These are phyloP conservation scores for Zoysia matrella DNA, from an alignment of 202 grass and related monocot species.

Conservation along the genomic window DNA sequence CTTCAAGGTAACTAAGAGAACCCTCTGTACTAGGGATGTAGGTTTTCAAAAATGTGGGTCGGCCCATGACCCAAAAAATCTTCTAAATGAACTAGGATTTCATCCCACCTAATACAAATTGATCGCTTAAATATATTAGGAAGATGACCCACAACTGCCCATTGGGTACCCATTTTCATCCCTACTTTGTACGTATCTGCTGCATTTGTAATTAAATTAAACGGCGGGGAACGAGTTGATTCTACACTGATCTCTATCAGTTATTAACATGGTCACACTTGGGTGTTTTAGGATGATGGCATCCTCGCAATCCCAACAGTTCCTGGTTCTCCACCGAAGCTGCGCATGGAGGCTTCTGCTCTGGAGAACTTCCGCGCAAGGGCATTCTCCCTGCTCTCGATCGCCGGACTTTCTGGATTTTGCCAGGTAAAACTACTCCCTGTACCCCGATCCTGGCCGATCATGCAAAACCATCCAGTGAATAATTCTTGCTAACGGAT, in stretches of 20 bases:
- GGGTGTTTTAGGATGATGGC: conserved; percentile 53
- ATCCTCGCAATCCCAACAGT: conserved; percentile 89
- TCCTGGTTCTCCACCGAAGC: conserved; percentile 73
- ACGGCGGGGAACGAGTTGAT: not conserved
- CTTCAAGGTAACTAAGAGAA: conserved; percentile 51
- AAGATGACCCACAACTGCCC: too few species aligned
- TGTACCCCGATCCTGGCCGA: not conserved
- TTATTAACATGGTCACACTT: not conserved
- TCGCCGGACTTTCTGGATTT: conserved; percentile 79
- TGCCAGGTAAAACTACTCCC: conserved; percentile 62
- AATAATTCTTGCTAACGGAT: not conserved
- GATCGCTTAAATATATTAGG: too few species aligned
- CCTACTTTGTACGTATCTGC: not conserved
- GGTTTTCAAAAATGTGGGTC: too few species aligned
- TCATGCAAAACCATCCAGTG: not conserved
- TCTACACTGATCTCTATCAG: not conserved
- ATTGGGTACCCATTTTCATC: too few species aligned
- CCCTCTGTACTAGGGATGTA: not conserved
- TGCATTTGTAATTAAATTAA: not conserved
- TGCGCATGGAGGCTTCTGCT: conserved; percentile 51
- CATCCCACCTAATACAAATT: too few species aligned
- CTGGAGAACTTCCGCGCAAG: conserved; percentile 64
- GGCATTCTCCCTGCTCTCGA: conserved; percentile 86
- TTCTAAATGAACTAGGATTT: too few species aligned
- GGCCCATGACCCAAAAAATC: too few species aligned